Evolutionary conservation across 176 grass and related monocot species (phyloP).

Genomic region (Elymus sibiricus): DNA sequence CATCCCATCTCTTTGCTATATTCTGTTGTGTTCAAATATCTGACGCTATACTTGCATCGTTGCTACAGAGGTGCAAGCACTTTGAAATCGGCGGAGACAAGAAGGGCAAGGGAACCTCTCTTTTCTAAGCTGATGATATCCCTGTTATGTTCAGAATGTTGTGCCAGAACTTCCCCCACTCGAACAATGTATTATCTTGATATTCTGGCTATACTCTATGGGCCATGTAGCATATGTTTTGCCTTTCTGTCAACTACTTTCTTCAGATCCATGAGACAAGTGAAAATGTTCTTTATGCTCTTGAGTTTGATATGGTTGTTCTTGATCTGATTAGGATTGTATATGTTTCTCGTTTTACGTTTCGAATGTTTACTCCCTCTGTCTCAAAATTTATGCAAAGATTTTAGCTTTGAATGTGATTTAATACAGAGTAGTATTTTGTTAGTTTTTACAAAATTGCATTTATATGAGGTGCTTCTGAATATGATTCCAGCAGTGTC

Average conservation of each 20-base stretch:
- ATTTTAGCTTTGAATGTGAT: too few species aligned
- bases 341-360: background rate
- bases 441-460: too few species aligned
- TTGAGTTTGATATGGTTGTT: background rate
- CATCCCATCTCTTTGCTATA: background rate
- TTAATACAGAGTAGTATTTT: too few species aligned
- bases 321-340: background rate
- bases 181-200: background rate
- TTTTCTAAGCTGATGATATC: background rate
- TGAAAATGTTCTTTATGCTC: background rate
- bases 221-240: background rate
- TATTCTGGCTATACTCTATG: background rate
- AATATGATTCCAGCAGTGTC: too few species aligned
- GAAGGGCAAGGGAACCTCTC: background rate
- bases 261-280: background rate
- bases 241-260: background rate
- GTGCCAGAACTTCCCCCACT: background rate
- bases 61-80: background rate
- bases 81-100: background rate
- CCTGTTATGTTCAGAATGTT: background rate
- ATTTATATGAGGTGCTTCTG: too few species aligned
- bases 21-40: background rate
- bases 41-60: rapidly evolving
- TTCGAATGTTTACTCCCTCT: background rate
- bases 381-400: background rate